These are phyloP conservation scores for Neurospora sp. DNA, from an alignment of 495 filamentous ascomycete genomes.

Conservation along the genomic window DNA sequence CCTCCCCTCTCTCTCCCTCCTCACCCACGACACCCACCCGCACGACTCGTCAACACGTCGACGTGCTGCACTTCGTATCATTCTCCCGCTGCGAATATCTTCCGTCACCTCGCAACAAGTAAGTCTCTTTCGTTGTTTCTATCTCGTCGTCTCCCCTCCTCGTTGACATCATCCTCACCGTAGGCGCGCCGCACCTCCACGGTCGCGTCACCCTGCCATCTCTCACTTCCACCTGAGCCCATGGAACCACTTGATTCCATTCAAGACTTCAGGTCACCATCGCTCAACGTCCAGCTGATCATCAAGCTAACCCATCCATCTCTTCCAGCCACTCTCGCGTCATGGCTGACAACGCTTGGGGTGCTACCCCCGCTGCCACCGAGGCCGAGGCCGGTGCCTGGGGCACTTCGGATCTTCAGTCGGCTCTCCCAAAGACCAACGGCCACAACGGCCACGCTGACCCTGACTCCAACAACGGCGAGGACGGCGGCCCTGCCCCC, in stretches of 20 bases:
- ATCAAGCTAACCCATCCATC: background rate
- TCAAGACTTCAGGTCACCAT: background rate
- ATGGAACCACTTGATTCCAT: background rate
- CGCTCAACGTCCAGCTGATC: background rate
- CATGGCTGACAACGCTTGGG: background rate
- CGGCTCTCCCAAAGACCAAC: constrained; percentile 9
- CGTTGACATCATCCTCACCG: background rate
- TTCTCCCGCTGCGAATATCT: background rate
- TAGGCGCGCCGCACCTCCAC: background rate
- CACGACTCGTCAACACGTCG: background rate
- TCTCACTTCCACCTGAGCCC: background rate
- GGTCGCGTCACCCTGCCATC: background rate
- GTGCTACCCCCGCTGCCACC: background rate
- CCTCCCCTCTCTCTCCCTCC: background rate
- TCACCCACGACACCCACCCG: background rate
- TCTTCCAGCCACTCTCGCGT: background rate
- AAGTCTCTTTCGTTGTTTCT: background rate
- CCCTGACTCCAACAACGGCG: background rate
- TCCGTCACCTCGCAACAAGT: background rate
- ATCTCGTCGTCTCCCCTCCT: background rate
- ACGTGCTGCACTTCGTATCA: background rate
- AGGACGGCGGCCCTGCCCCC: background rate
- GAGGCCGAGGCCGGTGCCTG: constrained; percentile 4
- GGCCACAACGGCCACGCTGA: background rate
- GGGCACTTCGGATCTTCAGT: constrained; percentile 7